Conservation (phyloP, 2,329 filamentous ascomycete species). For the Neofusicoccum laricinum region DNA sequence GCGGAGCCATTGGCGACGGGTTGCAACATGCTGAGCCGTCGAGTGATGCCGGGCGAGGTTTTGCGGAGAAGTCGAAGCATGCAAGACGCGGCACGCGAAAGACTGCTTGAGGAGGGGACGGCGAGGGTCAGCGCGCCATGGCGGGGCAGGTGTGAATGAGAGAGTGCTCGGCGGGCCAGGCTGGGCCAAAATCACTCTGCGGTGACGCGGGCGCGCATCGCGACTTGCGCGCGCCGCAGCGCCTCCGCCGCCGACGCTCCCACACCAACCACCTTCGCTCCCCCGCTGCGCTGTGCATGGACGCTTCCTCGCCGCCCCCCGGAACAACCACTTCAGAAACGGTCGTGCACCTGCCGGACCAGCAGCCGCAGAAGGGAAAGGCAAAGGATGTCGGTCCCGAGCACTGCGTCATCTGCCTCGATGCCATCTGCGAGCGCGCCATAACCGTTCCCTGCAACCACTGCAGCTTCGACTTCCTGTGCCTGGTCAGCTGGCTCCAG, state of each 20-base stretch:
- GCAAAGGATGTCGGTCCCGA: constrained; percentile 25
- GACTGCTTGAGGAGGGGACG: not conserved
- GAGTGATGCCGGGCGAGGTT: not conserved
- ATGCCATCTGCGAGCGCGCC: constrained; percentile 68
- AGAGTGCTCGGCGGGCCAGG: not conserved
- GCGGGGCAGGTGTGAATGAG: not conserved
- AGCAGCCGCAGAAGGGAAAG: not conserved
- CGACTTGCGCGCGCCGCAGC: not conserved
- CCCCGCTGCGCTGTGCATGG: not conserved
- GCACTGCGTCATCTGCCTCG: constrained; percentile 85
- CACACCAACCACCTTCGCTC: not conserved
- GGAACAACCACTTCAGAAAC: not conserved
- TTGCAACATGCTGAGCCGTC: constrained; percentile 1
- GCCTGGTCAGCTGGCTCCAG: constrained; percentile 78
- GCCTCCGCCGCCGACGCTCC: not conserved
- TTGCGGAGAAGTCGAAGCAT: not conserved
- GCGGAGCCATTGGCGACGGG: constrained; percentile 23
- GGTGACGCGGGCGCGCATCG: not conserved
- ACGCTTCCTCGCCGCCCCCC: not conserved
- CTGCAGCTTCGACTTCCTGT: constrained; percentile 78
- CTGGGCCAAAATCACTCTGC: not conserved
- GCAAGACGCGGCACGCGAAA: not conserved
- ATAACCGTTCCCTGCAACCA: constrained; percentile 75
- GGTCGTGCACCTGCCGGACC: not conserved
- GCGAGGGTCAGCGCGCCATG: not conserved